phyloP scores from a whole-genome alignment of 2,329 filamentous ascomycete species.

The Aspergillus piperis region DNA sequence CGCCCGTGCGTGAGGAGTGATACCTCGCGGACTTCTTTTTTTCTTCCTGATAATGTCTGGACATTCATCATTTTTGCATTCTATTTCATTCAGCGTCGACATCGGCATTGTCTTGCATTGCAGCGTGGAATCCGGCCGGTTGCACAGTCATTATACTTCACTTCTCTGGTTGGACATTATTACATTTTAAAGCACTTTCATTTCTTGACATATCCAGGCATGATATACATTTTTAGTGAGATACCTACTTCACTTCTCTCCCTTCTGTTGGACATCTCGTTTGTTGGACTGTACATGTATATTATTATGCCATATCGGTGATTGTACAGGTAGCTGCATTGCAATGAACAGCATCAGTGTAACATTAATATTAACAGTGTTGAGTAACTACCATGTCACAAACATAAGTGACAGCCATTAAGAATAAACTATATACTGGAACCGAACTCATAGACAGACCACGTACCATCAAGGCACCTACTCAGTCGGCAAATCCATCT shows the following conservation, averaged over 20 bases:
- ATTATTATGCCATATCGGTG: background rate
- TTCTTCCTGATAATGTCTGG: conserved; percentile 29
- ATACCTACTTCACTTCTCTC: conserved; percentile 5
- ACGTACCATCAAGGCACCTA: background rate
- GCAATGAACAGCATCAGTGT: no score
- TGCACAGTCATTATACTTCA: conserved; percentile 14
- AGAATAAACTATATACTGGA: no score
- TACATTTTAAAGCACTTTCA: conserved; percentile 10
- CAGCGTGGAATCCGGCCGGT: conserved; percentile 16
- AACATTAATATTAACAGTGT: no score
- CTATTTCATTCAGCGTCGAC: conserved; percentile 6
- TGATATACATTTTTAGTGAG: conserved; percentile 7
- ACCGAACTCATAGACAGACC: no score
- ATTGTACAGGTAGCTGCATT: background rate
- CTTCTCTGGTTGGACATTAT: conserved; percentile 3
- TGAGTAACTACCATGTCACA: no score
- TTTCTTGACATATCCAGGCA: conserved; percentile 10
- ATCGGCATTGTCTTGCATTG: conserved; percentile 18
- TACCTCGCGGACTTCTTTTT: conserved; percentile 18
- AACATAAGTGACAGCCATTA: no score
- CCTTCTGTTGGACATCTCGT: background rate
- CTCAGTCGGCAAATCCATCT: conserved; percentile 50
- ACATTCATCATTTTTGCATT: conserved; percentile 22
- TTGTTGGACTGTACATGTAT: background rate
- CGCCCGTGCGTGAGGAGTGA: conserved; percentile 41